These are phyloP conservation scores for Trichoderma citrinoviride DNA, from an alignment of 2,329 filamentous ascomycete species.

Conservation along the genomic window DNA sequence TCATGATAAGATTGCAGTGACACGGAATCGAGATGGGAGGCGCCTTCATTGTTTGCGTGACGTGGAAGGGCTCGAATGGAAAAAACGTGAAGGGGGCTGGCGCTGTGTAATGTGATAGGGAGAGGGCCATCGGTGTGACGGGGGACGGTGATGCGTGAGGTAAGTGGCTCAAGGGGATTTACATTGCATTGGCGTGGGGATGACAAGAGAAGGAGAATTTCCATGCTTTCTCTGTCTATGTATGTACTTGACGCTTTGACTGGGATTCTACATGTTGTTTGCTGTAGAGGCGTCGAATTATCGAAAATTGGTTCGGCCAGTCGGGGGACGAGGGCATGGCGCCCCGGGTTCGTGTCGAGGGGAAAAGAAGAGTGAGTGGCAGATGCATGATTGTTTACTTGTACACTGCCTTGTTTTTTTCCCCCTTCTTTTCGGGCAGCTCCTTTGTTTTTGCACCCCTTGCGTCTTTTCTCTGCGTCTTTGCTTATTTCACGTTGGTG, in stretches of 20 bases:
- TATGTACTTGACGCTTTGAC: background rate
- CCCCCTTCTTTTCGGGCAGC: background rate
- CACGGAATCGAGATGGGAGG: conserved; percentile 5
- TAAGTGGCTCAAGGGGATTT: background rate
- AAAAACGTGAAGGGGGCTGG: background rate
- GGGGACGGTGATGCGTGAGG: background rate
- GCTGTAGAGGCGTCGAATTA: background rate
- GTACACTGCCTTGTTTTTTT: background rate
- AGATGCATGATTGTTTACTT: background rate
- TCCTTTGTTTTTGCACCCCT: background rate
- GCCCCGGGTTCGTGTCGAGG: background rate
- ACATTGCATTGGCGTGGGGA: conserved; percentile 4
- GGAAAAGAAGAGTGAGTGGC: background rate
- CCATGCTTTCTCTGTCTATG: background rate
- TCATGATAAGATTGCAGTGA: background rate
- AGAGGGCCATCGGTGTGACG: conserved; percentile 5
- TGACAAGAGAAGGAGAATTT: background rate
- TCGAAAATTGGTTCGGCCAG: background rate
- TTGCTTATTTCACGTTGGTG: background rate
- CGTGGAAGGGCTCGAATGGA: background rate
- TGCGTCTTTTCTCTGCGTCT: background rate
- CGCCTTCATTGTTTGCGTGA: background rate
- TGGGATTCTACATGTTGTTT: background rate
- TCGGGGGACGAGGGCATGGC: background rate
- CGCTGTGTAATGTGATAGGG: conserved; percentile 7